These are phyloP conservation scores for Populus hybrid DNA, from an alignment of 441 rosid genomes.

Conservation along the genomic window DNA sequence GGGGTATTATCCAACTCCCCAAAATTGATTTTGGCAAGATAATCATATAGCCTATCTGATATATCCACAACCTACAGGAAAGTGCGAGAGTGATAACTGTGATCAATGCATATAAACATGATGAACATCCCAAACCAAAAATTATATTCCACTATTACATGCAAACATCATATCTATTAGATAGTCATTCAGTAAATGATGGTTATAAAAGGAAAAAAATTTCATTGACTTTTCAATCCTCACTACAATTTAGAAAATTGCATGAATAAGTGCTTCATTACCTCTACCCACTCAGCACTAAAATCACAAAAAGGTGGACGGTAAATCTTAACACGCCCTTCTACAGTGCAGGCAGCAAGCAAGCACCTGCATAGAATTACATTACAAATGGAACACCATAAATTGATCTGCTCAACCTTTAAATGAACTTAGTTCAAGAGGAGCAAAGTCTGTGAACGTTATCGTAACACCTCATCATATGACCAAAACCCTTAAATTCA, in stretches of 20 bases:
- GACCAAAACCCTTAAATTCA: slow-evolving; percentile 6
- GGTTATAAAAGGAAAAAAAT: background rate
- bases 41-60: slow-evolving; percentile 55
- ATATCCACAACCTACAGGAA: slow-evolving; percentile 61
- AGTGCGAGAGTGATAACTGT: slow-evolving; percentile 3
- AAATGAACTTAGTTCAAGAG: background rate
- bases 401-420: background rate
- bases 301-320: slow-evolving; percentile 81
- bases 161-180: background rate
- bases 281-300: slow-evolving; percentile 96
- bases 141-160: background rate
- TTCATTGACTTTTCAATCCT: background rate
- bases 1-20: slow-evolving; percentile 36
- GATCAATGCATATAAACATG: background rate
- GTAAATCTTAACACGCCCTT: slow-evolving; percentile 82
- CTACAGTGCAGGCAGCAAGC: slow-evolving; percentile 79
- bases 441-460: background rate
- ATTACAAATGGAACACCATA: slow-evolving; percentile 14
- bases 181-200: background rate
- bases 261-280: slow-evolving; percentile 19
- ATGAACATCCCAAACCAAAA: background rate
- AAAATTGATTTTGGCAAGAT: slow-evolving; percentile 49
- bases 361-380: slow-evolving; percentile 56
- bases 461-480: background rate
- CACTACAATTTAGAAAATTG: background rate